Conservation (phyloP, 2,329 filamentous ascomycete genomes). For the Fusarium proliferatum region DNA sequence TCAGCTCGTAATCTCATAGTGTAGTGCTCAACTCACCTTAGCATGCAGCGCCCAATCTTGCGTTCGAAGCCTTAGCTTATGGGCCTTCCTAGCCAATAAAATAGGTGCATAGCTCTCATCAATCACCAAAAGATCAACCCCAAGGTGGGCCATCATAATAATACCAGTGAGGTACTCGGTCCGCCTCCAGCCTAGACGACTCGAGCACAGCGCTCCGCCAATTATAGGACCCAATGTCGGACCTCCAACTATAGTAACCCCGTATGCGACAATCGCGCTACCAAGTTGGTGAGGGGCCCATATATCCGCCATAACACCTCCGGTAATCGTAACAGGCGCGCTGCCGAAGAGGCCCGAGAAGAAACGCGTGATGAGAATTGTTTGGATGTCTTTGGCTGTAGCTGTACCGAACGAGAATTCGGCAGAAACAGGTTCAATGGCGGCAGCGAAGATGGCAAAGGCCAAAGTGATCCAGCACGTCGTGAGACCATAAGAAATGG, state of each 20-base stretch:
- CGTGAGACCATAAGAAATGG: neutral
- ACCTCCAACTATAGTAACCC: neutral
- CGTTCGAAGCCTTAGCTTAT: neutral
- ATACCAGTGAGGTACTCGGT: neutral
- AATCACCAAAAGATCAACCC: neutral
- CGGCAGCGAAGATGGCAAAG: neutral
- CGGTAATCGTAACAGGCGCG: neutral
- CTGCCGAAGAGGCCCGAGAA: neutral
- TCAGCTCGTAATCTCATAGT: no score
- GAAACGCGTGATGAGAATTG: neutral
- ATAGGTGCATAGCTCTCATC: neutral
- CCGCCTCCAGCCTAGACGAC: neutral
- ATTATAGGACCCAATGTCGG: neutral
- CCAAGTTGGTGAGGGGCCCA: neutral
- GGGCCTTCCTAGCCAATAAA: neutral
- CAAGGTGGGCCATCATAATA: neutral
- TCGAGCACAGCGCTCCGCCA: neutral
- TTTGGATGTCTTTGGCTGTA: neutral
- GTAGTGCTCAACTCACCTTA: neutral
- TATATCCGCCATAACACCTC: neutral
- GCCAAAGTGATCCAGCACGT: constrained; percentile 5
- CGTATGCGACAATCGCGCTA: neutral
- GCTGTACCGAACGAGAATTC: neutral
- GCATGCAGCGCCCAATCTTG: neutral
- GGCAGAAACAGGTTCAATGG: neutral